Evolutionary conservation across 2,329 filamentous ascomycete genomes (phyloP), one percentile per base, ranked within the genome.

Genomic region (Fusarium keratoplasticum): DNA sequence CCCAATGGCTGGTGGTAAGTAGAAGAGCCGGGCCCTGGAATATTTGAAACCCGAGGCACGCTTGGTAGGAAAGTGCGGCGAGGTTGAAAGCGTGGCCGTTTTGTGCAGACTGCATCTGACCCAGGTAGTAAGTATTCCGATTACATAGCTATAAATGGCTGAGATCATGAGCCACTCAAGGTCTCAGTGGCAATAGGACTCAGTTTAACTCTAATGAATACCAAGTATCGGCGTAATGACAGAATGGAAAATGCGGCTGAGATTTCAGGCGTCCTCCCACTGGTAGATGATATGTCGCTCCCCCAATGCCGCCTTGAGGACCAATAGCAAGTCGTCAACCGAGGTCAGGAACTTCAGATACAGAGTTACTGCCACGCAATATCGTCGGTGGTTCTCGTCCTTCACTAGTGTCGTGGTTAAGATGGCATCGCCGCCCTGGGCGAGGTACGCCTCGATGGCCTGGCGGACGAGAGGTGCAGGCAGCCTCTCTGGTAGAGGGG

Each of bases 401-500:
- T 81, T 77, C 1, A 86, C 78, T 9, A 84, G 66, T 0, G 81
- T 73, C 1, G 70, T 79, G 13, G 68, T 83, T 22, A 87, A 58
- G 3, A 80, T 69, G 1, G 81, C 68, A 14, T 80, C 68, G 1
- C 78, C 65, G 5, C 74, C 67, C 7, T 72, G 62, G 1, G 36
- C 16, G 6, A 68, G 66, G 38, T 79, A 81, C 8, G 73, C 55
- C n/a, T 81, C 77, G 58, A 82, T 77, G 16, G 78, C 79, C 4
- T 82, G 81, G 4, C 82, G 80, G 1, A 87, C 74, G 25, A 89
- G 72, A 3, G 87, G 87, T 2, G 84, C 83, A 0, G 87, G 87
- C 0, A 89, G 71, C 4, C 86, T 79, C 61, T 86, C 84, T 0
- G 87, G 87, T 1, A 87, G 73, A 1, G 87, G 81, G n/a, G 83